A percentile compares a stretch with the other conserved stretches of the same genome.
These are phyloP conservation scores for Candida glucosophila DNA, from an alignment of 1,139 yeast species.

Conservation along the genomic window DNA sequence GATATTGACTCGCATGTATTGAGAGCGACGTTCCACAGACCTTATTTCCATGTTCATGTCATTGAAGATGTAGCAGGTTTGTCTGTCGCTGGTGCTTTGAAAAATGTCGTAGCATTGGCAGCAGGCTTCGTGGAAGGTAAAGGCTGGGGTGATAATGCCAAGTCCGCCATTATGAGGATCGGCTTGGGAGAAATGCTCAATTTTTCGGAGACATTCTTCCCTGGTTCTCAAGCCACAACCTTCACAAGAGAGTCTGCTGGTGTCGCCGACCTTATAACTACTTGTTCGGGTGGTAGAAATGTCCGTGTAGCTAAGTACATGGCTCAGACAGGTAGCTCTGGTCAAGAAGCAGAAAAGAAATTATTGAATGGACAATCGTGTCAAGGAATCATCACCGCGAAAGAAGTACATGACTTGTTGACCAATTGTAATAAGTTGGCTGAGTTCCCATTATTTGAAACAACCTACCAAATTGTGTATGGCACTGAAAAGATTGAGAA, in stretches of 20 bases:
- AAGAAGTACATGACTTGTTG: slow-evolving; percentile 41
- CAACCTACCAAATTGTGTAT: slow-evolving; percentile 38
- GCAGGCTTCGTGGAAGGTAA: slow-evolving; percentile 43
- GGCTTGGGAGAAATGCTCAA: slow-evolving; percentile 37
- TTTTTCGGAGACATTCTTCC: slow-evolving; percentile 34
- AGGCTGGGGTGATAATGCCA: slow-evolving; percentile 47
- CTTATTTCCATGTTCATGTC: slow-evolving; percentile 40
- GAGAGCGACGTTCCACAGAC: slow-evolving; percentile 39
- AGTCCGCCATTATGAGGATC: slow-evolving; percentile 42
- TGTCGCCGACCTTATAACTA: slow-evolving; percentile 42
- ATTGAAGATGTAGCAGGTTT: slow-evolving; percentile 42
- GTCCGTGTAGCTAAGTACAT: slow-evolving; percentile 40
- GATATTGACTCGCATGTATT: slow-evolving; percentile 35
- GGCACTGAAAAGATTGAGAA: slow-evolving; percentile 35
- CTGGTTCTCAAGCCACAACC: slow-evolving; percentile 29
- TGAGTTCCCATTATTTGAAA: slow-evolving; percentile 41
- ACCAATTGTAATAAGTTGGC: slow-evolving; percentile 20
- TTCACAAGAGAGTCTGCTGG: slow-evolving; percentile 43
- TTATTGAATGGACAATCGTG: slow-evolving; percentile 44
- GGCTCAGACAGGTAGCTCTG: slow-evolving; percentile 38
- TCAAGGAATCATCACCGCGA: slow-evolving; percentile 41
- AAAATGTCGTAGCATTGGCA: slow-evolving; percentile 39
- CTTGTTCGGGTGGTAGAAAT: slow-evolving; percentile 43
- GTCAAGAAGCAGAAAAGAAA: slow-evolving; percentile 35
- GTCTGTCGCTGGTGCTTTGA: slow-evolving; percentile 43